Evolutionary conservation across 495 filamentous ascomycete species (phyloP), one percentile per base, ranked within the genome.

Genomic region (Hypoxylon lenormandii): DNA sequence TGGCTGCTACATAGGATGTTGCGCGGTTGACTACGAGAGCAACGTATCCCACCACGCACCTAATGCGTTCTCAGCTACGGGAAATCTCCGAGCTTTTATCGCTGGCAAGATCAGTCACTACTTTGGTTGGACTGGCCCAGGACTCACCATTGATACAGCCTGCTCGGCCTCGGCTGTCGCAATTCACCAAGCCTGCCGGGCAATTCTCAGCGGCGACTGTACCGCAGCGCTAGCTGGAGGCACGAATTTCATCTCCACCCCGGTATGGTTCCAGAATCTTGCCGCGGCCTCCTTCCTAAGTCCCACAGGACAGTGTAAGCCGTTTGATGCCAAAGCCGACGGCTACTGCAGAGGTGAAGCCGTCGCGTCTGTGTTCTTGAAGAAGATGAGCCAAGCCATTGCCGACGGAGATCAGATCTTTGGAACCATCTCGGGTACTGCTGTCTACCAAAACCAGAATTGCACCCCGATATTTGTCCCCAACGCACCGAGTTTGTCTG

Each of bases 261-360:
- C 74, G 0, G 6, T 67, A 11, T 66, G 47, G 48, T 76, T 65
- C 28, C 74, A 80, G 18, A 80, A 83, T 33, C 73, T 84, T 2
- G 74, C 77, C 3, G 77, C 0, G 42, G 42, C 42, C 1, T 18
- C 42, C 7, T 75, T 84, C 43, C 68, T 83, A 21, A 80, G 77
- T 28, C 73, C 76, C 0, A 78, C 78, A 0, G 71, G 71, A 0
- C 62, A 63, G 2, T 70, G 51, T 15, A 74, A 74, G 70, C 60
- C 72, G 0, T 77, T 74, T 23, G 84, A 87, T 62, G 76, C 76
- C 0, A 26, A 40, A 0, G 88, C 85, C 0, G 77, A 88, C 72
- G 88, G 88, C 0, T 90, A 87, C 72, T 85, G 72, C 0, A 74
- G 87, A 4, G 89, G 76, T 0, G 88, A 91, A 59, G 87, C 76